Evolutionary conservation across 306 rosid genomes (phyloP).

Genomic region (Clitoria ternatea): DNA sequence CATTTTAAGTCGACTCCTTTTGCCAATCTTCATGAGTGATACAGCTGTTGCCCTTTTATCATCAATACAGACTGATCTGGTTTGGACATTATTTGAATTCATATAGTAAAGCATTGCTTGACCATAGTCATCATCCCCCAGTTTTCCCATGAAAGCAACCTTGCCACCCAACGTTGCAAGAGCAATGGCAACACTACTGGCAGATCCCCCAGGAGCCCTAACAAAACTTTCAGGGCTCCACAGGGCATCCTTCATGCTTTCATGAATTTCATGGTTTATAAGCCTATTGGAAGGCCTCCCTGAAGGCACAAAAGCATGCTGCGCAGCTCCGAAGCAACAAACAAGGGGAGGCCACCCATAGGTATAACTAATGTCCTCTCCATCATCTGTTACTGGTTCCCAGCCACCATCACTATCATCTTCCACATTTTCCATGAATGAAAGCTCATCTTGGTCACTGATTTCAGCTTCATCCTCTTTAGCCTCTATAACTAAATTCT

Average conservation of each 20-base stretch:
- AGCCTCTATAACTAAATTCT: slow-evolving; percentile 34
- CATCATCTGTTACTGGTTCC: slow-evolving; percentile 51
- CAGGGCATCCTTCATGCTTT: slow-evolving; percentile 57
- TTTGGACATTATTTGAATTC: slow-evolving; percentile 80
- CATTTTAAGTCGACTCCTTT: slow-evolving; percentile 64
- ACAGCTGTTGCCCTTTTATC: slow-evolving; percentile 57
- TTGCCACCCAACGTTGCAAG: slow-evolving; percentile 90
- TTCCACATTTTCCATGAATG: slow-evolving; percentile 39
- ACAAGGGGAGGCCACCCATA: slow-evolving; percentile 98
- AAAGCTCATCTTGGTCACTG: slow-evolving; percentile 46
- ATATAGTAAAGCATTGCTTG: slow-evolving; percentile 70
- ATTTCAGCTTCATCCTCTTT: slow-evolving; percentile 41
- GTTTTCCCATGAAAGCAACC: slow-evolving; percentile 97
- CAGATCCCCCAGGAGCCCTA: slow-evolving; percentile 84
- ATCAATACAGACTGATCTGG: slow-evolving; percentile 77
- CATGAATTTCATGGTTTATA: slow-evolving; percentile 68
- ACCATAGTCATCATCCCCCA: slow-evolving; percentile 85
- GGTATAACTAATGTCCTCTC: slow-evolving; percentile 71
- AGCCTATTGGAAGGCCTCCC: slow-evolving; percentile 90
- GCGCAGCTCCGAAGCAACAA: slow-evolving; percentile 95
- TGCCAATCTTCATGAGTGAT: slow-evolving; percentile 77
- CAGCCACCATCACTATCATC: slow-evolving; percentile 52
- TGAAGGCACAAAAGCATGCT: slow-evolving; percentile 84
- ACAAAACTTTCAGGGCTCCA: slow-evolving; percentile 82
- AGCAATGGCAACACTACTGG: slow-evolving; percentile 85